Percentiles rank a stretch among this genome's conserved stretches.
These are phyloP conservation scores for Phytophthora cactorum DNA, from an alignment of 352 stramenopile species.

Conservation along the genomic window DNA sequence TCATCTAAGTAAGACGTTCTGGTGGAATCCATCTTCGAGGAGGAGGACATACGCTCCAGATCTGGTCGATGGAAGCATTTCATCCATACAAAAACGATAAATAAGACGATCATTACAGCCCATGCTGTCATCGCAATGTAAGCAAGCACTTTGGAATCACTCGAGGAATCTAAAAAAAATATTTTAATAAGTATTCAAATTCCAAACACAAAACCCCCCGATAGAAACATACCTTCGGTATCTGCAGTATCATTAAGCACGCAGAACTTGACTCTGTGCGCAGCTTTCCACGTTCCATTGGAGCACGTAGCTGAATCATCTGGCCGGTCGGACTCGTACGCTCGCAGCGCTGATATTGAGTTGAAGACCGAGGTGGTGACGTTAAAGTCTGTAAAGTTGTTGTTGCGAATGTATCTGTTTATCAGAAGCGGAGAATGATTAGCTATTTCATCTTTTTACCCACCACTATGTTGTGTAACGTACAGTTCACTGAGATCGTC, in stretches of 20 bases:
- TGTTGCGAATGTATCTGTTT: slow-evolving; percentile 42
- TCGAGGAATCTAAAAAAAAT: slow-evolving; percentile 16
- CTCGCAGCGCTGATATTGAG: slow-evolving; percentile 20
- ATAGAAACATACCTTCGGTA: slow-evolving; percentile 12
- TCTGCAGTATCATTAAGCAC: slow-evolving; percentile 24
- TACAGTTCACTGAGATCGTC: slow-evolving; percentile 35
- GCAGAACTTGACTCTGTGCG: slow-evolving; percentile 40
- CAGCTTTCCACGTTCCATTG: slow-evolving; percentile 30
- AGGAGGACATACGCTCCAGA: slow-evolving; percentile 27
- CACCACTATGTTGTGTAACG: not conserved
- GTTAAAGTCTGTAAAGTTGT: slow-evolving; percentile 47
- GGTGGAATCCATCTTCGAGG: slow-evolving; percentile 26
- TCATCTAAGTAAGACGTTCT: slow-evolving; percentile 19
- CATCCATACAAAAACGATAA: slow-evolving; percentile 34
- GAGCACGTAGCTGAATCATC: slow-evolving; percentile 23
- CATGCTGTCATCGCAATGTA: slow-evolving; percentile 28
- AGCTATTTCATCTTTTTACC: not conserved
- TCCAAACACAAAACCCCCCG: not conserved
- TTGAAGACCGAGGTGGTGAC: slow-evolving; percentile 21
- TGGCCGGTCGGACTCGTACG: slow-evolving; percentile 37
- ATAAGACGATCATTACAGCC: slow-evolving; percentile 18
- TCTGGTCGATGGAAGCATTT: slow-evolving; percentile 14
- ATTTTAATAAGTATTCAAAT: not conserved
- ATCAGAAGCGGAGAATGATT: not conserved
- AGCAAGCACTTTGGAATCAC: slow-evolving; percentile 18